Evolutionary conservation across 2,329 filamentous ascomycete species (phyloP).

Genomic region (Dendrostoma leiphaemia): DNA sequence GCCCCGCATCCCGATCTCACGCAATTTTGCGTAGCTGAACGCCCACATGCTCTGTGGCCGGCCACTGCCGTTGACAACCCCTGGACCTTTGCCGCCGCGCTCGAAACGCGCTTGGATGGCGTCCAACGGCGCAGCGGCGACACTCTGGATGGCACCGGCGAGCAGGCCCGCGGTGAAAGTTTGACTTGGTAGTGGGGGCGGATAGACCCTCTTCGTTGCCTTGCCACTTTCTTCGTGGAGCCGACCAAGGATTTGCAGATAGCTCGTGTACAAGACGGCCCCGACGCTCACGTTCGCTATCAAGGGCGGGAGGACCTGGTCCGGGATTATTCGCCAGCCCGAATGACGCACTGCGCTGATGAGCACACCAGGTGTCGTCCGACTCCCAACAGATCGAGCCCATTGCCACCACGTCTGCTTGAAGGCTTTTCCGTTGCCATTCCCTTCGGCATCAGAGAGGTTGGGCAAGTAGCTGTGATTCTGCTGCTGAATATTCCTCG

Average conservation of each 20-base stretch:
- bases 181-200: slow-evolving; percentile 60
- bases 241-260: slow-evolving; percentile 65
- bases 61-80: slow-evolving; percentile 35
- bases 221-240: slow-evolving; percentile 63
- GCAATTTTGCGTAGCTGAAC: slow-evolving; percentile 64
- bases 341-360: slow-evolving; percentile 65
- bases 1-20: slow-evolving; percentile 69
- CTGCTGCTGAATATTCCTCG: slow-evolving; percentile 50
- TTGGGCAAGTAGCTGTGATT: slow-evolving; percentile 12
- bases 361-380: slow-evolving; percentile 69
- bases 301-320: slow-evolving; percentile 74
- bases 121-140: slow-evolving; percentile 72
- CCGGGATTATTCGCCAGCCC: slow-evolving; percentile 71
- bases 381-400: slow-evolving; percentile 39
- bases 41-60: slow-evolving; percentile 67
- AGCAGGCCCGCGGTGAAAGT: slow-evolving; percentile 70
- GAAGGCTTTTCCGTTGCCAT: neutral
- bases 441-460: slow-evolving; percentile 20
- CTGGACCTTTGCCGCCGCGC: slow-evolving; percentile 22
- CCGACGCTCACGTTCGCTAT: slow-evolving; percentile 73
- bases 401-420: slow-evolving; percentile 37
- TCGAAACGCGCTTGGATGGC: slow-evolving; percentile 74
- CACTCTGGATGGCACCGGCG: slow-evolving; percentile 67
- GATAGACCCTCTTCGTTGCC: slow-evolving; percentile 62
- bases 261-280: slow-evolving; percentile 72